Evolutionary conservation across 2,329 filamentous ascomycete genomes (phyloP), one percentile per base, ranked within the genome.

Genomic region (Hypoxylon sp.): DNA sequence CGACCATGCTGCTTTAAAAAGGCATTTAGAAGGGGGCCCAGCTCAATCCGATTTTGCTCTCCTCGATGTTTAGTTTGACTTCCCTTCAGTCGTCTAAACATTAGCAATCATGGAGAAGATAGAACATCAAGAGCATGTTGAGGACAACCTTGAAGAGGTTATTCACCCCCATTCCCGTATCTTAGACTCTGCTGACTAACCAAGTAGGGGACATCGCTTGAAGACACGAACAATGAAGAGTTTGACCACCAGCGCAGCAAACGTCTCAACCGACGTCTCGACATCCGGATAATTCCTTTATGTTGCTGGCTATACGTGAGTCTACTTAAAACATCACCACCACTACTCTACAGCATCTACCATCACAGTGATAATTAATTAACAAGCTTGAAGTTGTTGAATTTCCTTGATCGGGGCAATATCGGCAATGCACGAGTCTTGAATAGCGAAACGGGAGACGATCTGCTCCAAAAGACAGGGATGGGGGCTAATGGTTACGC

Each of bases 381-480:
- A 22, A 44, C 17, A 44, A 22, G 2, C 2, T n/a, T 8, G 11
- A 44, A 44, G 40, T 11, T 44, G 14, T 44, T 44, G 11, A 44
- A 85, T 74, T 89, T 87, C 70, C 81, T 89, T 14, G 86, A 89
- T 74, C 79, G 84, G 10, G 84, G 84, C 3, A 89, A 89, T 72
- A 74, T 75, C 17, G 74, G 73, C 6, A 87, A 87, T 76, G 85
- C 86, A 8, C 86, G 85, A 76, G 84, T 87, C 40, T 75, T 77
- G 51, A 76, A 77, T 54, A 64, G 76, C 25, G 74, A 77, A 69
- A 71, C 82, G 42, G 72, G 72, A 3, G 72, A 75, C 37, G 64
- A 84, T 37, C 85, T 91, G 82, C 68, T 75, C n/a, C 62, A 66
- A 17, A 68, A 54, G 37, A 75, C 73, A 0, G 71, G 68, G 7